Base-by-base conservation (phyloP, 306 rosid species). In the Sicyos baderoa region DNA sequence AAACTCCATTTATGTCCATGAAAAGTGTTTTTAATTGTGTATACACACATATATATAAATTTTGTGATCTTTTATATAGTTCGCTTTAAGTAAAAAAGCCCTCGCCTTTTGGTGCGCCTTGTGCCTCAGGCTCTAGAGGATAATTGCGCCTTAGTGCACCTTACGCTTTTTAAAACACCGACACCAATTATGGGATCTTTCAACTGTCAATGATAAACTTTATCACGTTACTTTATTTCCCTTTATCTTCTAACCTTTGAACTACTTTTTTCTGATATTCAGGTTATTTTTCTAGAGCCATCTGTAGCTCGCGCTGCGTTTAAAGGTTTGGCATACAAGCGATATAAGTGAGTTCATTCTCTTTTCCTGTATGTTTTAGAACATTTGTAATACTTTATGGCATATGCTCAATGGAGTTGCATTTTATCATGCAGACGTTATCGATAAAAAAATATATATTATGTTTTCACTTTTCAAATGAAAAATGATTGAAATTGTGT, bases 221-320 rank as follows among this genome's bases (percentile, higher is more conserved):
- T 42, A 64, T 44, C 9, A 6, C 0, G 3, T 64, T 11, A 44
- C 70, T 44, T 47, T 21, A 12, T 66, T 48, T 48, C 4, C 18
- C 44, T 23, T 15, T 18, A 4, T 63, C 11, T 44, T 66, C 73
- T 67, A 71, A 55, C 69, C 65, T 54, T 71, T 59, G 54, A 59
- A 63, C 74, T 74, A 25, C 40, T 76, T 58, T 80, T 47, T 40
- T 53, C n/a, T 25, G 84, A 75, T 10, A 51, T 84, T 75, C 88
- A 93, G 99, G 86, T 85, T 81, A 86, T 93, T 49, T 93, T 86
- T 79, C 87, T 93, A 40, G 97, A 93, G 81, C 83, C 97, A 57
- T 82, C 86, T 10, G 96, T 80, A 66, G 94, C 97, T 73, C 86
- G 88, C 54, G 85, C 86, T 54, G 97, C 99, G 53, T 85, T 85